These are phyloP conservation scores for Umbelopsis sp. DNA, from an alignment of 192 early-diverging fungal species.

Conservation along the genomic window DNA sequence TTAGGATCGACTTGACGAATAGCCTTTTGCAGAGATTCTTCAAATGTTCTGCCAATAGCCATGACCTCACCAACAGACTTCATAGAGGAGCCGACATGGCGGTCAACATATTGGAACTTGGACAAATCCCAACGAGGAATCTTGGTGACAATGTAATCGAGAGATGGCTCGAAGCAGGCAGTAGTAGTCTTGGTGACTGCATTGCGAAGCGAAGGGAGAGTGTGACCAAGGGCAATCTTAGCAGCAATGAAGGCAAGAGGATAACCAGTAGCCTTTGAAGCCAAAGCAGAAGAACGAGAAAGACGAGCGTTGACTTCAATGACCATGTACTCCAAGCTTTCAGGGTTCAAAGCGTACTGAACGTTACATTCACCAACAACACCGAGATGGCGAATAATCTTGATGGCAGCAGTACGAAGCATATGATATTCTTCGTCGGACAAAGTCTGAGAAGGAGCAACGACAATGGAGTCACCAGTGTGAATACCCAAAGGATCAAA, in stretches of 20 bases:
- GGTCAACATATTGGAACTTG: conserved; percentile 91
- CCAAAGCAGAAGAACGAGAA: conserved; percentile 83
- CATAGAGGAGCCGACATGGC: conserved; percentile 87
- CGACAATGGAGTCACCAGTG: conserved; percentile 99
- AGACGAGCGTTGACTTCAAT: conserved; percentile 99
- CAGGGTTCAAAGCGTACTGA: conserved; percentile 94
- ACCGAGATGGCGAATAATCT: conserved; percentile 93
- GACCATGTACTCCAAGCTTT: conserved; percentile 85
- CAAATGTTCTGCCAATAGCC: conserved; percentile 97
- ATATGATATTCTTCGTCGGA: conserved; percentile 95
- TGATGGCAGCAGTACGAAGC: conserved; percentile 94
- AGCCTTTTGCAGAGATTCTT: conserved; percentile 95
- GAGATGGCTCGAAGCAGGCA: conserved; percentile 95
- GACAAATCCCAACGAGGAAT: conserved; percentile 97
- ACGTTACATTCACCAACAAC: conserved; percentile 99
- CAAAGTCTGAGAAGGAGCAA: conserved; percentile 96
- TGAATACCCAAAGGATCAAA: conserved; percentile 98
- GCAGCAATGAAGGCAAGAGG: conserved; percentile 97
- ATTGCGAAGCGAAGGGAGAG: conserved; percentile 87
- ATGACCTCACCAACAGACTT: conserved; percentile 99
- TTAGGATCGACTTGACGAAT: conserved; percentile 92
- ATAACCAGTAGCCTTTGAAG: conserved; percentile 98
- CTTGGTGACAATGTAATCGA: conserved; percentile 96
- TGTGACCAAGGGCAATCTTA: conserved; percentile 91
- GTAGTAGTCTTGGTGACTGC: conserved; percentile 91